Evolutionary conservation across 139 green algal species (phyloP).

Genomic region (Chlamydomonas sp.): DNA sequence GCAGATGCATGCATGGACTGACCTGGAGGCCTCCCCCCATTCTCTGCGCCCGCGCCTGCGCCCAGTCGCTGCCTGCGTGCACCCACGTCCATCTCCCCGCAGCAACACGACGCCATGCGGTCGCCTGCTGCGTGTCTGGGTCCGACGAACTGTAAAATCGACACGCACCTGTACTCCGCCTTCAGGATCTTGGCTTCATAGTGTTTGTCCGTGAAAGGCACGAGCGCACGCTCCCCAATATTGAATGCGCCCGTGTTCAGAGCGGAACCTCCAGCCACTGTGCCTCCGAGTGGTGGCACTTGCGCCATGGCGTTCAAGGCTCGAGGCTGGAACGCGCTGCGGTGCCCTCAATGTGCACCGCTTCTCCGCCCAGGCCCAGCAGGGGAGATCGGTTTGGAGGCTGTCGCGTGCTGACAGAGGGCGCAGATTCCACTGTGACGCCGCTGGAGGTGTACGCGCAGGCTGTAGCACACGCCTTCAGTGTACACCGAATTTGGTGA

Average conservation of each 20-base stretch:
- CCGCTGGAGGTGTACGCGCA: neutral
- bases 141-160: no score
- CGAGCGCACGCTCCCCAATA: conserved; percentile 45
- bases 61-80: no score
- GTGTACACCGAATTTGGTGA: no score
- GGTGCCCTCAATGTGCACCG: neutral
- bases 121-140: no score
- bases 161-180: conserved; percentile 14
- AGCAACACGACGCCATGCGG: no score
- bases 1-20: no score
- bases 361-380: neutral
- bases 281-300: neutral
- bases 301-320: no score
- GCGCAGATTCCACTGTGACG: neutral
- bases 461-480: no score
- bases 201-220: conserved; percentile 62
- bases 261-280: neutral
- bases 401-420: neutral
- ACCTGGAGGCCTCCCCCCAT: no score
- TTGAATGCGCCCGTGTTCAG: conserved; percentile 15
- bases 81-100: no score
- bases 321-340: neutral
- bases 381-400: neutral
- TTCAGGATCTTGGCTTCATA: conserved; percentile 65
- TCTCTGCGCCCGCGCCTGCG: no score